phyloP scores from a whole-genome alignment of 2,329 filamentous ascomycete species.

The Ceratocystis lukuohia region DNA sequence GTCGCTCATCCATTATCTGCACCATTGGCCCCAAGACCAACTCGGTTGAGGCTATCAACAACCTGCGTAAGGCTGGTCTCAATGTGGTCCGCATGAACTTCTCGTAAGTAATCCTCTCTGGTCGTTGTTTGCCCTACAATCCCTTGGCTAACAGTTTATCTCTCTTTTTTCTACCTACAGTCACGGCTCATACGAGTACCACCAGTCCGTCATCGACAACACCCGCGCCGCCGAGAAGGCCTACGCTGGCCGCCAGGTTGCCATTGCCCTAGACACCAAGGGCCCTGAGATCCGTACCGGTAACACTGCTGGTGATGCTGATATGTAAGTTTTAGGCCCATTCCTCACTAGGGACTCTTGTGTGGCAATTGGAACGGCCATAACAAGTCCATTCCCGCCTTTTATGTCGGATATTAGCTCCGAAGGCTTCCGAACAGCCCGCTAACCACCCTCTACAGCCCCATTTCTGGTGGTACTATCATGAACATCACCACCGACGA shows the following conservation, averaged over 20 bases:
- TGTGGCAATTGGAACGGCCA: not conserved
- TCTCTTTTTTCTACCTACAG: constrained; percentile 18
- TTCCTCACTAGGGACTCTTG: no score
- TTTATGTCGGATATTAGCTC: not conserved
- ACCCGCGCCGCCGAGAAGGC: constrained; percentile 70
- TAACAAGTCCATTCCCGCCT: not conserved
- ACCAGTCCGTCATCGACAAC: constrained; percentile 96
- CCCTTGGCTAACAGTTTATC: not conserved
- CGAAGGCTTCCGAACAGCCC: not conserved
- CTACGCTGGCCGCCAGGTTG: constrained; percentile 71
- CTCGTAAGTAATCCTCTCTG: constrained; percentile 20
- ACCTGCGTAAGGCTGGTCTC: constrained; percentile 75
- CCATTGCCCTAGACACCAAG: constrained; percentile 78
- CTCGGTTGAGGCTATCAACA: constrained; percentile 92
- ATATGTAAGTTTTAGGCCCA: constrained; percentile 35
- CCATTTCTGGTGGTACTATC: constrained; percentile 69
- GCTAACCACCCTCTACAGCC: constrained; percentile 26
- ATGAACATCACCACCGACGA: constrained; percentile 97
- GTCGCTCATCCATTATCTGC: constrained; percentile 95
- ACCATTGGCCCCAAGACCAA: constrained; percentile 99
- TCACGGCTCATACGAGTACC: constrained; percentile 73
- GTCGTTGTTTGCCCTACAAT: not conserved
- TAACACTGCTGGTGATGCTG: constrained; percentile 69
- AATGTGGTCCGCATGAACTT: constrained; percentile 99
- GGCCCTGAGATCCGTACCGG: constrained; percentile 50